Evolutionary conservation across 2,329 filamentous ascomycete genomes (phyloP).

Genomic region (Coniosporium tulheliwenetii): DNA sequence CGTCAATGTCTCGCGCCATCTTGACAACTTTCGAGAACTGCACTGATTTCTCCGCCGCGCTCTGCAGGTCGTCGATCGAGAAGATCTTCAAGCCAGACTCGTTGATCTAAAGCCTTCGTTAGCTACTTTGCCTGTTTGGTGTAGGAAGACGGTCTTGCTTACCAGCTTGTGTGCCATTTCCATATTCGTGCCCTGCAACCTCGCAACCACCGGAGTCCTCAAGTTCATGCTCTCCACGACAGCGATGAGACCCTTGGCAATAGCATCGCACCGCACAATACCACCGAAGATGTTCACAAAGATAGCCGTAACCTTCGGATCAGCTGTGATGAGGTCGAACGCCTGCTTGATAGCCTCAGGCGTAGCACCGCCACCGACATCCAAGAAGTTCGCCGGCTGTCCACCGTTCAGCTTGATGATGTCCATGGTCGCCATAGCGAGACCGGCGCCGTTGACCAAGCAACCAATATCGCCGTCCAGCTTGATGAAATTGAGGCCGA

Average conservation of each 20-base stretch:
- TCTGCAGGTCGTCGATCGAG: constrained; percentile 96
- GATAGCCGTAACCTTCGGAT: constrained; percentile 95
- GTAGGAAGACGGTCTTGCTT: constrained; percentile 15
- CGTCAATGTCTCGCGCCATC: constrained; percentile 94
- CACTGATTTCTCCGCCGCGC: constrained; percentile 90
- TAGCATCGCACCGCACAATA: constrained; percentile 95
- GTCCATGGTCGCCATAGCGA: constrained; percentile 99
- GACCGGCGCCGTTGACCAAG: constrained; percentile 95
- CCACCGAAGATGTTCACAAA: constrained; percentile 99
- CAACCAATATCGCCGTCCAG: constrained; percentile 98
- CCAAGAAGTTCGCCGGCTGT: constrained; percentile 92
- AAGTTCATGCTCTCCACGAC: constrained; percentile 92
- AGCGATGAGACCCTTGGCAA: constrained; percentile 88
- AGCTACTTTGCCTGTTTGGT: not conserved
- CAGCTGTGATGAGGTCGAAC: constrained; percentile 96
- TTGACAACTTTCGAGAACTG: constrained; percentile 99
- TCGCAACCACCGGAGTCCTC: constrained; percentile 89
- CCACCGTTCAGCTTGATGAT: constrained; percentile 99
- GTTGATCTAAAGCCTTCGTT: constrained; percentile 47
- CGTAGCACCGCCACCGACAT: constrained; percentile 94
- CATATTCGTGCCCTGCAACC: constrained; percentile 97
- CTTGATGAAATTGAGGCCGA: constrained; percentile 98
- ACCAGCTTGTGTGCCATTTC: constrained; percentile 74
- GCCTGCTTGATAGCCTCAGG: constrained; percentile 93
- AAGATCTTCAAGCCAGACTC: constrained; percentile 99